These are phyloP conservation scores for Metschnikowia matae DNA, from an alignment of 805 yeast genomes.

Conservation along the genomic window DNA sequence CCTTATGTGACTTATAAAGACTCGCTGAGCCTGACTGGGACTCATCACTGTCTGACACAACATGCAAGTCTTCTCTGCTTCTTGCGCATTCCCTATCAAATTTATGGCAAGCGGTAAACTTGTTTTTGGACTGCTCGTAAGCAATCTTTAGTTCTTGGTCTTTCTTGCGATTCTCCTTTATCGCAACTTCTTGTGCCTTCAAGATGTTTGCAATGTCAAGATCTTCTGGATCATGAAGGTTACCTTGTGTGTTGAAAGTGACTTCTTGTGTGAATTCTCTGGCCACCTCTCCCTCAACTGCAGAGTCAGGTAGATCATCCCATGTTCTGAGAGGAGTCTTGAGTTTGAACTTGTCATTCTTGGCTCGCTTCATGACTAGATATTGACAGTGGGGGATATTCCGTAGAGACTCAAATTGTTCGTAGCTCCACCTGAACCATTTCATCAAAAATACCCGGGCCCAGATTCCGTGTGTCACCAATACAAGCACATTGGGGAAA, in stretches of 20 bases:
- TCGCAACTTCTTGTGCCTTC: slow-evolving; percentile 36
- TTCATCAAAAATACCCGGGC: slow-evolving; percentile 89
- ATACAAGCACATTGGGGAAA: slow-evolving; percentile 76
- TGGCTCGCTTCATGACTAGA: slow-evolving; percentile 66
- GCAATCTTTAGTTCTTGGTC: slow-evolving; percentile 40
- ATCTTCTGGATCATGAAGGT: slow-evolving; percentile 32
- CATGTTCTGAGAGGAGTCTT: slow-evolving; percentile 66
- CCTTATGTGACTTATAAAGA: too few relatives aligned
- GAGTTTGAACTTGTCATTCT: slow-evolving; percentile 49
- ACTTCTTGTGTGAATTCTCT: slow-evolving; percentile 37
- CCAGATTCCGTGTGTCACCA: slow-evolving; percentile 94
- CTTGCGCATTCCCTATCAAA: slow-evolving; percentile 23
- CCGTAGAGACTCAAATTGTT: slow-evolving; percentile 75
- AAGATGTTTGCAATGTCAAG: slow-evolving; percentile 36
- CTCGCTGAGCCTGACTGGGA: background rate
- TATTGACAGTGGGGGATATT: slow-evolving; percentile 85
- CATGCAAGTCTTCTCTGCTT: slow-evolving; percentile 19
- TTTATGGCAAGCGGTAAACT: slow-evolving; percentile 17
- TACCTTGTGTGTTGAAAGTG: slow-evolving; percentile 33
- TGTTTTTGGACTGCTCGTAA: slow-evolving; percentile 23
- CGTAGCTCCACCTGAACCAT: slow-evolving; percentile 93
- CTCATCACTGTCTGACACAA: background rate
- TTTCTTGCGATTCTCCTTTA: slow-evolving; percentile 37
- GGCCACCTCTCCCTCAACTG: slow-evolving; percentile 33
- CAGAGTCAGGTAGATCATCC: slow-evolving; percentile 53